phyloP scores from a whole-genome alignment of 2,329 filamentous ascomycete species.

The Cordyceps pruinosa region DNA sequence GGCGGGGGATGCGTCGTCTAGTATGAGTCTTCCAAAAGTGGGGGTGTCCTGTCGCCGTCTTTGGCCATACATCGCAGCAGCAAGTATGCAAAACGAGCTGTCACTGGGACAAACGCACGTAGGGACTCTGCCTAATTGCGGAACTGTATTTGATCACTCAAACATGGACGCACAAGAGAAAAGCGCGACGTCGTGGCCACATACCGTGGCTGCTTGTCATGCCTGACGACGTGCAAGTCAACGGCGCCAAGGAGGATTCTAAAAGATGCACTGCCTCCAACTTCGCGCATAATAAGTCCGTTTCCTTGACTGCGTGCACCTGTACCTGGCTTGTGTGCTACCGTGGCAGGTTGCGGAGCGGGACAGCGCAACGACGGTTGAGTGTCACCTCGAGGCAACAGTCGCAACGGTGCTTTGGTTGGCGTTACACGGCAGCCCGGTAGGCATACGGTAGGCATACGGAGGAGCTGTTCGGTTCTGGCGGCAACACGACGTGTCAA shows the following conservation, averaged over 20 bases:
- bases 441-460: no score
- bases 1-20: not conserved
- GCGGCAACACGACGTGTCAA: no score
- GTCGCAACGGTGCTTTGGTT: not conserved
- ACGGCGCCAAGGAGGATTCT: not conserved
- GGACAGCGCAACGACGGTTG: not conserved
- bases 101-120: no score
- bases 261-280: not conserved
- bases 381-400: not conserved
- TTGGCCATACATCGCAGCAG: not conserved
- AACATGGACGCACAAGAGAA: not conserved
- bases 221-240: not conserved
- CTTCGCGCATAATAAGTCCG: not conserved
- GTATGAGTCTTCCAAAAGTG: conserved; percentile 6
- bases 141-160: not conserved
- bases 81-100: not conserved
- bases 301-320: not conserved
- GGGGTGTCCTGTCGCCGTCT: not conserved
- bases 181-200: not conserved
- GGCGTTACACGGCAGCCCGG: not conserved
- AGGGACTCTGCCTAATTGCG: no score
- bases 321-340: not conserved
- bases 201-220: not conserved
- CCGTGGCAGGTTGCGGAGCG: not conserved
- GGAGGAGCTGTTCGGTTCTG: no score